These are phyloP conservation scores for Apophysomyces elegans DNA, from an alignment of 371 early-diverging fungal species.

Conservation along the genomic window DNA sequence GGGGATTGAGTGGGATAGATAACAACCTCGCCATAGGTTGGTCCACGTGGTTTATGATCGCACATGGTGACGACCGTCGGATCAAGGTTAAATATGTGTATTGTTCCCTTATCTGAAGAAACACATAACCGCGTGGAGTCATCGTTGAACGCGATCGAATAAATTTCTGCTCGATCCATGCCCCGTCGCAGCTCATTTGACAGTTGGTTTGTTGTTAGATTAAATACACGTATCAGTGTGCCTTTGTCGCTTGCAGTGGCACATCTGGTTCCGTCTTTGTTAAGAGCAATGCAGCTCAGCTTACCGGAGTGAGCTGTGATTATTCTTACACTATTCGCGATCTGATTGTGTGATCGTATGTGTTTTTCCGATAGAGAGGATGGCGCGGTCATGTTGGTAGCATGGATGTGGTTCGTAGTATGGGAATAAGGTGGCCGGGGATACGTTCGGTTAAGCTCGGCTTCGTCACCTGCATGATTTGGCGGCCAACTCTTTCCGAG, in stretches of 20 bases:
- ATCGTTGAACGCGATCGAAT: conserved; percentile 83
- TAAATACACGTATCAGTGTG: conserved; percentile 90
- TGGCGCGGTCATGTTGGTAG: too few relatives aligned
- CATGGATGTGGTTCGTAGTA: conserved; percentile 7
- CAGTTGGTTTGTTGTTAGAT: conserved; percentile 74
- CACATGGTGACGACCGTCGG: conserved; percentile 45
- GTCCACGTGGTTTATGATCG: conserved; percentile 53
- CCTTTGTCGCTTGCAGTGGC: conserved; percentile 90
- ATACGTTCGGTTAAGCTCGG: conserved; percentile 12
- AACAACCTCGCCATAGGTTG: conserved; percentile 63
- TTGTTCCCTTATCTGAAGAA: conserved; percentile 91
- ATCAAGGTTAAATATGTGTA: conserved; percentile 92
- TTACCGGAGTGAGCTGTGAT: conserved; percentile 86
- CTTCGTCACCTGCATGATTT: conserved; percentile 4
- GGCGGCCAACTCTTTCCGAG: conserved; percentile 40
- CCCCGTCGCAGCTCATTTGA: conserved; percentile 90
- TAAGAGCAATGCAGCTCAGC: conserved; percentile 79
- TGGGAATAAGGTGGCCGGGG: conserved; percentile 11
- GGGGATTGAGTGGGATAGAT: conserved; percentile 30
- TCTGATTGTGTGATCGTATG: conserved; percentile 11
- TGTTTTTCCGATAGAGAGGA: conserved; percentile 1
- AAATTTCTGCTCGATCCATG: conserved; percentile 89
- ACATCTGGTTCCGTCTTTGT: conserved; percentile 75
- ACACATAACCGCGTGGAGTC: conserved; percentile 82
- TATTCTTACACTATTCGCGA: conserved; percentile 70